Evolutionary conservation across 2,329 filamentous ascomycete genomes (phyloP), one percentile per base, ranked within the genome.

Genomic region (Fusarium protoensiforme): DNA sequence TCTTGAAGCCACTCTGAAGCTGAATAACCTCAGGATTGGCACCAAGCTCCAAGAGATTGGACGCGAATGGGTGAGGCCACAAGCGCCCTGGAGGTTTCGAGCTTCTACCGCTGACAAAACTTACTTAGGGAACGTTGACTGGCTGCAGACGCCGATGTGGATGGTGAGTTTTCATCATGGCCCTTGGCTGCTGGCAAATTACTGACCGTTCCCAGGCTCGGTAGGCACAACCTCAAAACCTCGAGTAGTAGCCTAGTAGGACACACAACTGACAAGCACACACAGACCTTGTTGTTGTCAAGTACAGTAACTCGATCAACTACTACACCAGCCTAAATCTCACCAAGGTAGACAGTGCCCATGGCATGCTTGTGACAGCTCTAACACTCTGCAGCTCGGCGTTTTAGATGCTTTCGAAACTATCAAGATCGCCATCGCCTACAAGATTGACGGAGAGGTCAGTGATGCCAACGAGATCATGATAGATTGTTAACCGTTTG

Each of bases 351-450:
- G 41, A 59, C 2, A 66, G 8, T 38, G 60, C 53, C 39, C 7
- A 31, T 68, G 20, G n/a, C 20, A 43, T 57, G 20, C 11, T 60
- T 68, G 36, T 71, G 51, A 64, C 46, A 66, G 27, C 51, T 53
- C 65, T 51, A 61, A 68, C 59, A 38, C 22, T 65, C 33, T 46
- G 31, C 43, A 75, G 72, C 77, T 79, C 53, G 74, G 76, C 61
- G 87, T 94, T 39, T 86, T 95, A 18, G 93, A 95, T 80, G 89
- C 89, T 35, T 94, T 97, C 80, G 86, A 89, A 11, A 91, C 90
- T 78, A 88, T 97, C 83, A 93, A 95, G 81, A 86, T 94, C 59
- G 93, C 92, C 20, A 89, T 92, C 16, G 91, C 89, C 3, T 97
- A 97, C 84, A 87, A 86, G 76, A 80, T 78, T 54, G 74, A 81